Evolutionary conservation across 2,329 filamentous ascomycete genomes (phyloP).

Genomic region (Grosmannia huntii): DNA sequence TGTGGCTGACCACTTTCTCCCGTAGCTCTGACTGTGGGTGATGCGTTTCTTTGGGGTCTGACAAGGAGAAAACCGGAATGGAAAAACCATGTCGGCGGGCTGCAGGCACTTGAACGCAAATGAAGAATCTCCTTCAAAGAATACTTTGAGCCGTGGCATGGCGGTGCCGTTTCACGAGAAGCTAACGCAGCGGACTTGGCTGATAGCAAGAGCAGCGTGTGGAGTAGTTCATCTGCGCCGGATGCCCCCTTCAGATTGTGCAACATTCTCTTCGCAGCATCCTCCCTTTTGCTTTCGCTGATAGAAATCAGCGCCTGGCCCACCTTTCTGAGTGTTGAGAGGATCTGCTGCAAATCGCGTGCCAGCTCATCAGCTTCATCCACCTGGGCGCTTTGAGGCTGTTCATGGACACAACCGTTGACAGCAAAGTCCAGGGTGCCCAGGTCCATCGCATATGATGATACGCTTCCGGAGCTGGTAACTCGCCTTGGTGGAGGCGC

Average conservation of each 20-base stretch:
- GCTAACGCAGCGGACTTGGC: neutral
- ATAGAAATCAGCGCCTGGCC: neutral
- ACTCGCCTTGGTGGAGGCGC: neutral
- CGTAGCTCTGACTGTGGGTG: neutral
- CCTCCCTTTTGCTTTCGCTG: neutral
- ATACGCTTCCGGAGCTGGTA: neutral
- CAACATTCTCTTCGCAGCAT: neutral
- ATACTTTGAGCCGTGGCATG: neutral
- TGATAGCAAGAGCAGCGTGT: neutral
- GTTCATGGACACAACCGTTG: too few species aligned
- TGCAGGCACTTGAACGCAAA: neutral
- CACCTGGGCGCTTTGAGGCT: neutral
- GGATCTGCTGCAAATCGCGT: neutral
- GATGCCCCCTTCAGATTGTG: neutral
- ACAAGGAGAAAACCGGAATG: neutral
- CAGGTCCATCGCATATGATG: slow-evolving; percentile 9
- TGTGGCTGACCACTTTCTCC: neutral
- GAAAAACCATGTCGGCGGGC: neutral
- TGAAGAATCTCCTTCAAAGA: neutral
- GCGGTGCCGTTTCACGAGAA: too few species aligned
- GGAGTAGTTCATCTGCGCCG: neutral
- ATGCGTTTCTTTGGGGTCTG: neutral
- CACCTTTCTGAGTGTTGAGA: slow-evolving; percentile 3
- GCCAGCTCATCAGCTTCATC: neutral
- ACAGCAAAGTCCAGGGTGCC: slow-evolving; percentile 2